Evolutionary conservation across 2,329 filamentous ascomycete genomes (phyloP), one percentile per base, ranked within the genome.

Genomic region (Monilinia fructigena): DNA sequence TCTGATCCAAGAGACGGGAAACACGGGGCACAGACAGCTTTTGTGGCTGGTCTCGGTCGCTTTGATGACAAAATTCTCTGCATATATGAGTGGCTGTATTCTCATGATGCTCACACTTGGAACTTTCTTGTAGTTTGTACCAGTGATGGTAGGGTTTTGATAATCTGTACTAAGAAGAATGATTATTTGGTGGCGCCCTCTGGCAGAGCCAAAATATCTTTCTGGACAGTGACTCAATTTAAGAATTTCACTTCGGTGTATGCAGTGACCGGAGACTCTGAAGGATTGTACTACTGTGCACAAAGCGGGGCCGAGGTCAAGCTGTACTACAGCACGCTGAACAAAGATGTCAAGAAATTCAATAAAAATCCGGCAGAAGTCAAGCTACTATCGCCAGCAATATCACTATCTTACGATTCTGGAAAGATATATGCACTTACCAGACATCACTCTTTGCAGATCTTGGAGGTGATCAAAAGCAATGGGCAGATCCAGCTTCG

Each of bases 81-180:
- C 1, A 75, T 93, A 10, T 76, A 83, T 1, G 86, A 91, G 68
- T 93, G 90, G 90, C 75, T 80, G 6, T 86, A 85, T 68, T 77
- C 79, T 42, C 84, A 85, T 65, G 81, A 85, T 48, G 80, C 80
- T n/a, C 85, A 83, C 65, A 81, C 77, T 0, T 89, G 88, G 76
- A 81, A 84, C 1, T 89, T 87, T 73, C 79, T 92, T 42, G 80
- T 91, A 18, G 82, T 90, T 14, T 81, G 84, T 4, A 85, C 85
- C 0, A 80, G 80, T 42, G 77, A 78, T 12, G 86, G 86, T 1
- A 79, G 81, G 6, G 77, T 90, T 16, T 72, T 87, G 26, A 80
- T 90, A 10, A 80, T 88, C 18, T 83, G 84, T 1, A 79, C 83
- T 8, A 75, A 63, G 74, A 76, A 5, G 28, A 47, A 42, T 16